Evolutionary conservation across 441 rosid genomes (phyloP).

Genomic region (Populus trichocarpa): DNA sequence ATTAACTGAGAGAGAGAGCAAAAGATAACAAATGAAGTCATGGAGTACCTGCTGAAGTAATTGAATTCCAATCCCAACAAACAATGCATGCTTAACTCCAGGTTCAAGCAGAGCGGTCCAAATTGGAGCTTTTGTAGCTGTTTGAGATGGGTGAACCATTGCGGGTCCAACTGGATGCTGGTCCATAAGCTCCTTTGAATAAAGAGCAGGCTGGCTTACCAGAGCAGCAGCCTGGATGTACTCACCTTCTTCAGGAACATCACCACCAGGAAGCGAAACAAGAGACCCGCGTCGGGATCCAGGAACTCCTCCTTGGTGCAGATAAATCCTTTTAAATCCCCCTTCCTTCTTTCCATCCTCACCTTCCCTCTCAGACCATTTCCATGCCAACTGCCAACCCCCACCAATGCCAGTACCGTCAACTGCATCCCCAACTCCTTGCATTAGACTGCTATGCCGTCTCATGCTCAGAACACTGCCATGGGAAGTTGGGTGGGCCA

Average conservation of each 20-base stretch:
- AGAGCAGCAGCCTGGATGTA: slow-evolving; percentile 70
- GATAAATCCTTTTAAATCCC: slow-evolving; percentile 76
- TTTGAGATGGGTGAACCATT: slow-evolving; percentile 69
- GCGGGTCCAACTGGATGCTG: slow-evolving; percentile 80
- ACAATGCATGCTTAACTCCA: slow-evolving; percentile 75
- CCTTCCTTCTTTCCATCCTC: slow-evolving; percentile 79
- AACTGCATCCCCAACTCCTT: slow-evolving; percentile 51
- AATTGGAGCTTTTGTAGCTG: slow-evolving; percentile 49
- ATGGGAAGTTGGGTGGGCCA: slow-evolving; percentile 47
- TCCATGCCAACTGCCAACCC: slow-evolving; percentile 99
- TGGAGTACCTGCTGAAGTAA: slow-evolving; percentile 73
- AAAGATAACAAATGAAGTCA: neutral
- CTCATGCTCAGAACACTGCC: slow-evolving; percentile 54
- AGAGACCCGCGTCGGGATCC: slow-evolving; percentile 62
- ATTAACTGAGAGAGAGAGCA: neutral
- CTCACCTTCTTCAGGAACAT: slow-evolving; percentile 41
- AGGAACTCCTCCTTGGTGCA: slow-evolving; percentile 68
- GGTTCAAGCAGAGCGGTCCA: slow-evolving; percentile 76
- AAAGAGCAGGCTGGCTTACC: slow-evolving; percentile 75
- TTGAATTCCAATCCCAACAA: slow-evolving; percentile 81
- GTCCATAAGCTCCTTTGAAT: slow-evolving; percentile 50
- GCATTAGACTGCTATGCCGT: slow-evolving; percentile 61
- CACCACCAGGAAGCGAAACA: slow-evolving; percentile 56
- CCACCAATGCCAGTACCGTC: slow-evolving; percentile 84
- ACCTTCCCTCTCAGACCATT: slow-evolving; percentile 77